These are phyloP conservation scores for Malassezia furfur DNA, from an alignment of 1,284 basidiomycete genomes.

Conservation along the genomic window DNA sequence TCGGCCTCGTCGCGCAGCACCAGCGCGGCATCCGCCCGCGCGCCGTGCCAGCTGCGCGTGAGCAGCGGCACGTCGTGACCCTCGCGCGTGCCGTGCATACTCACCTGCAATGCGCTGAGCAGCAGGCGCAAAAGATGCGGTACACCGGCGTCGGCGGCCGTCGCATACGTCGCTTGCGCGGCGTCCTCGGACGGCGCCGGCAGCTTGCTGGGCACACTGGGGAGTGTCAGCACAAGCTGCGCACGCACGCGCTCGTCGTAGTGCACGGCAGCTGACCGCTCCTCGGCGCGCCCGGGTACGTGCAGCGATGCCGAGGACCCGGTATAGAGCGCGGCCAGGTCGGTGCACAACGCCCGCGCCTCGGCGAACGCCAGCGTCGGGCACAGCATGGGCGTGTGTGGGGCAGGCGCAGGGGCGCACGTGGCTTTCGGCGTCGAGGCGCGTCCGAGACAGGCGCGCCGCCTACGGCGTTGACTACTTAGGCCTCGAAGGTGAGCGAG, in stretches of 20 bases:
- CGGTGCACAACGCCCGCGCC: constrained; percentile 10
- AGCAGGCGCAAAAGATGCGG: background rate
- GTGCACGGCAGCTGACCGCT: background rate
- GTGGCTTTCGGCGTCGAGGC: too few species aligned
- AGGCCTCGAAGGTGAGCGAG: constrained; percentile 54
- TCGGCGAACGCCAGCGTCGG: constrained; percentile 13
- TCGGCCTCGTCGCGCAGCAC: background rate
- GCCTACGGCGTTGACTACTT: constrained; percentile 7
- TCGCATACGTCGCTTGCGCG: too few species aligned
- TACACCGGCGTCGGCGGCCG: background rate
- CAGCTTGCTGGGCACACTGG: constrained; percentile 8
- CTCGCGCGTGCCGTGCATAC: background rate
- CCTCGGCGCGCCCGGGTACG: background rate
- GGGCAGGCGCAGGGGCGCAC: too few species aligned
- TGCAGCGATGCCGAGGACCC: background rate
- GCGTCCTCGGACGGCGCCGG: background rate
- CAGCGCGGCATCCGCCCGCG: background rate
- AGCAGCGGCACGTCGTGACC: background rate
- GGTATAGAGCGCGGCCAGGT: constrained; percentile 8
- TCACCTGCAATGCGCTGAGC: background rate
- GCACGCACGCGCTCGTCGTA: constrained; percentile 12
- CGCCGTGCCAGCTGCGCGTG: constrained; percentile 3
- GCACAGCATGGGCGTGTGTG: background rate
- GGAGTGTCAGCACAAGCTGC: constrained; percentile 1
- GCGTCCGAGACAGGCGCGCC: too few species aligned